A percentile compares a stretch with the other conserved stretches of the same genome.
phyloP scores from a whole-genome alignment of 495 filamentous ascomycete genomes.

The Astrothelium subdiscretum region DNA sequence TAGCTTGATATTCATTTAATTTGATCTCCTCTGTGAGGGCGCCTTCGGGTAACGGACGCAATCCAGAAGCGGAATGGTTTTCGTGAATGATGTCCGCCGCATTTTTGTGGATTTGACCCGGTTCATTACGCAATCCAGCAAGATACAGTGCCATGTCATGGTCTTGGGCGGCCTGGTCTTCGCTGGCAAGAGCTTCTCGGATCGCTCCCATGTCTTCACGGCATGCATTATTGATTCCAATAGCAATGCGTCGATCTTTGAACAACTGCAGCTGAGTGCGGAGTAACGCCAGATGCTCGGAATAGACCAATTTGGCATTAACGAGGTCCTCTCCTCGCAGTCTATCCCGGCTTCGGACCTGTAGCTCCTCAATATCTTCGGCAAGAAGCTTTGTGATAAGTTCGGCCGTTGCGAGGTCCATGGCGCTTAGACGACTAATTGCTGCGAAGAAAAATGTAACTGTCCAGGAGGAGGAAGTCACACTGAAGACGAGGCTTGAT shows the following conservation, averaged over 20 bases:
- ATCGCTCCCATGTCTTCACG: not conserved
- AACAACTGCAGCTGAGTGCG: not conserved
- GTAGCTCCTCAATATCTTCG: not conserved
- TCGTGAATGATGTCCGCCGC: not conserved
- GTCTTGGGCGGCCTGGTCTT: not conserved
- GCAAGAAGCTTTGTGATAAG: not conserved
- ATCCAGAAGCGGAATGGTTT: not conserved
- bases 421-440: not conserved
- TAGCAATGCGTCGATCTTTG: not conserved
- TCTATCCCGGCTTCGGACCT: not conserved
- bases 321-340: not conserved
- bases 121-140: not conserved
- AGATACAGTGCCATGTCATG: not conserved
- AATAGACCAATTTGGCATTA: not conserved
- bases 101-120: not conserved
- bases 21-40: not conserved
- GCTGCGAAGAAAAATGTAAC: not conserved
- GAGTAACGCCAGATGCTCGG: not conserved
- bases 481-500: no score
- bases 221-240: not conserved
- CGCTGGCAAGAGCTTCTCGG: not conserved
- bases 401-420: not conserved
- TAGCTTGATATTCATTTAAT: not conserved
- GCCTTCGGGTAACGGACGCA: not conserved
- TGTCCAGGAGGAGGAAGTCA: no score